These are phyloP conservation scores for Starmerella ratchasimensis DNA, from an alignment of 805 yeast genomes.

Conservation along the genomic window DNA sequence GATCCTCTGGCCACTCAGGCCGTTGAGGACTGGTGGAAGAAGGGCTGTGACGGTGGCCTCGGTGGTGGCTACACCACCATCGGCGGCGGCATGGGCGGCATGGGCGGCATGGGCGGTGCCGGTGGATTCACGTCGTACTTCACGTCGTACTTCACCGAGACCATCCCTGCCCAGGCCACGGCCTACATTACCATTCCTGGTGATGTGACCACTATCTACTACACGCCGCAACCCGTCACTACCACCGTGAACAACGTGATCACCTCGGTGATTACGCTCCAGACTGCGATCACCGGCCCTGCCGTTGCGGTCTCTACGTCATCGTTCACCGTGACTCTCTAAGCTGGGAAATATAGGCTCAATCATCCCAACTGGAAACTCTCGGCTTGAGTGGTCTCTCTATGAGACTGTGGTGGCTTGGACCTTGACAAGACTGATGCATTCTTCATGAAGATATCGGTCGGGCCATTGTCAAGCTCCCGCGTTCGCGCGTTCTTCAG, in stretches of 20 bases:
- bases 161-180: neutral
- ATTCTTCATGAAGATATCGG: no score
- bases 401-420: no score
- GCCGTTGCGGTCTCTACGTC: neutral
- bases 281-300: neutral
- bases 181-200: neutral
- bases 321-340: neutral
- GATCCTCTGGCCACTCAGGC: neutral
- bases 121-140: conserved; percentile 1
- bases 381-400: no score
- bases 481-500: no score
- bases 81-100: neutral
- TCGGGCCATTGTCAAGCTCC: no score
- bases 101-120: neutral
- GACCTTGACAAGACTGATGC: no score
- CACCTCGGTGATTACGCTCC: neutral
- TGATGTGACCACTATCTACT: neutral
- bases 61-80: conserved; percentile 4
- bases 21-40: conserved; percentile 5
- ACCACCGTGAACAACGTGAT: neutral
- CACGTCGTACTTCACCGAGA: conserved; percentile 4
- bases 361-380: neutral
- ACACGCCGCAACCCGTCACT: neutral
- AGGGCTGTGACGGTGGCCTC: conserved; percentile 1
- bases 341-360: no score